phyloP scores from a whole-genome alignment of 2,329 filamentous ascomycete genomes.

The Hypoxylon sp. region DNA sequence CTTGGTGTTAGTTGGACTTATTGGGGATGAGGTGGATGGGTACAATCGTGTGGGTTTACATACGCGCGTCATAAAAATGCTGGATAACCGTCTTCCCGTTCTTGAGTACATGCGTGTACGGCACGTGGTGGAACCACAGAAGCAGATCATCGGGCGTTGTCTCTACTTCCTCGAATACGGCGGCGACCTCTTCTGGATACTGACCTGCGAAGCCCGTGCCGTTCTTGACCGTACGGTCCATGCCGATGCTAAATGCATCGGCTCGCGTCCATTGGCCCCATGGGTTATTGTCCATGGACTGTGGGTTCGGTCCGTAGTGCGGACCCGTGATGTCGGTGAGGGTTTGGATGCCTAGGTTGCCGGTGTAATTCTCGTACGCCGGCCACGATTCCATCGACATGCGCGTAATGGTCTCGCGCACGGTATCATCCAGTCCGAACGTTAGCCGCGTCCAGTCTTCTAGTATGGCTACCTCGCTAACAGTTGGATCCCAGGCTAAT shows the following conservation, averaged over 20 bases:
- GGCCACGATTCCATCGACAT: constrained; percentile 80
- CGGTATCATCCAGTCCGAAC: constrained; percentile 68
- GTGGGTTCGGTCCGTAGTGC: constrained; percentile 78
- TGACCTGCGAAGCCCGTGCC: constrained; percentile 77
- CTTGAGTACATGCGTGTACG: constrained; percentile 74
- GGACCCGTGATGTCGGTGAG: constrained; percentile 76
- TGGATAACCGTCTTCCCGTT: constrained; percentile 74
- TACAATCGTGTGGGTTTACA: background rate
- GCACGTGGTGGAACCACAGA: constrained; percentile 82
- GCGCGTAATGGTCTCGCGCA: constrained; percentile 72
- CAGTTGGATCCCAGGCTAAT: constrained; percentile 74
- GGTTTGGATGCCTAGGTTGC: constrained; percentile 79
- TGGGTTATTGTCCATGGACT: constrained; percentile 75
- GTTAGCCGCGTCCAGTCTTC: constrained; percentile 79
- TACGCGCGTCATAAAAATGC: constrained; percentile 66
- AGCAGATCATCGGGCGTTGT: constrained; percentile 78
- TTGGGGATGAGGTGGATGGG: background rate
- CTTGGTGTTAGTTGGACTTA: constrained; percentile 5
- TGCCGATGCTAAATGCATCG: constrained; percentile 71
- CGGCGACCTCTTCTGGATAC: constrained; percentile 73
- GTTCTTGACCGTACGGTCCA: constrained; percentile 79
- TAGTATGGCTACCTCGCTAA: constrained; percentile 65
- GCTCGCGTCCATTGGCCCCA: constrained; percentile 83
- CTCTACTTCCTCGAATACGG: constrained; percentile 70
- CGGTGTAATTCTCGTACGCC: constrained; percentile 78